phyloP scores from a whole-genome alignment of 306 rosid species.

The Cyamopsis tetragonoloba region DNA sequence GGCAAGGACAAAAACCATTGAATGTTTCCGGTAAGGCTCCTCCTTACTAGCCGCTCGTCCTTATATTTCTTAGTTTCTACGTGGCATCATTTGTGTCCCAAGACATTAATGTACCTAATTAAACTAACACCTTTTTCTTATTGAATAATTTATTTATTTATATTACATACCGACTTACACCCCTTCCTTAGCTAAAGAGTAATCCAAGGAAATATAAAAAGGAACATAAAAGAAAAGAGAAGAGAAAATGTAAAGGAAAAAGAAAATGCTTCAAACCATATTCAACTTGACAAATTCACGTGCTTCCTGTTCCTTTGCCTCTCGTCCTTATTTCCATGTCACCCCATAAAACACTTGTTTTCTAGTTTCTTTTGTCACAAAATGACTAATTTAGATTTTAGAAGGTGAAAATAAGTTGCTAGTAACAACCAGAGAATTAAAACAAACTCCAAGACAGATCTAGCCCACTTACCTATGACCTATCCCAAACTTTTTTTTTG shows the following conservation, averaged over 20 bases:
- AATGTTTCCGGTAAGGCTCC: background rate
- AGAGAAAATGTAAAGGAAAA: too few relatives aligned
- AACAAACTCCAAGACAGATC: background rate
- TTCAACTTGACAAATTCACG: slow-evolving; percentile 30
- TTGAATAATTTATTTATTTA: background rate
- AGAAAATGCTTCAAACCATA: too few relatives aligned
- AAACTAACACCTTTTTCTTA: background rate
- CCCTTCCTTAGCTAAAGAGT: too few relatives aligned
- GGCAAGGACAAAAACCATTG: too few relatives aligned
- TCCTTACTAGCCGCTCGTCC: background rate
- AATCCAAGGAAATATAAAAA: too few relatives aligned
- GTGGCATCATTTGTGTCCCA: background rate
- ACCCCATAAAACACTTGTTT: background rate
- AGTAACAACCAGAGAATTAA: background rate
- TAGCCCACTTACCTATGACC: background rate
- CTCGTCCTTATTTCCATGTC: background rate
- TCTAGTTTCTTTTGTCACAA: background rate
- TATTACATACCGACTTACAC: background rate
- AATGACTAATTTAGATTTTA: background rate
- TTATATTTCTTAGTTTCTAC: too few relatives aligned
- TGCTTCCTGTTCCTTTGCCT: background rate
- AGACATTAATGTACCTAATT: background rate
- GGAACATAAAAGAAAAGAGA: too few relatives aligned
- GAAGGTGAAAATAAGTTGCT: background rate
- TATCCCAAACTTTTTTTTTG: background rate